Conservation (phyloP, 1,284 basidiomycete genomes). For the Caloboletus firmus region DNA sequence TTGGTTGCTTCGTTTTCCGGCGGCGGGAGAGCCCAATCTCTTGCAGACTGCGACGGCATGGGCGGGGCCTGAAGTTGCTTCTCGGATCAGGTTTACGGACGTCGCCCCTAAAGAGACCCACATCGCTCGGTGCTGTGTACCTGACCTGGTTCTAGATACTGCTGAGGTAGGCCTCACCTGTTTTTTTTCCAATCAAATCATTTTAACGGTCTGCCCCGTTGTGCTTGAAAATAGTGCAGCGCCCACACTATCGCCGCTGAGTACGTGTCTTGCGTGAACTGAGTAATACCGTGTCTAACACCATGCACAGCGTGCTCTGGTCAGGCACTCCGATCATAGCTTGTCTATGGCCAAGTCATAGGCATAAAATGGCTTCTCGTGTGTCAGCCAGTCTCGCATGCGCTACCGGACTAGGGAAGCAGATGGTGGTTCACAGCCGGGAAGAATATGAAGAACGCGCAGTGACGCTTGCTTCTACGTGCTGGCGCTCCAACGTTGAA, state of each 20-base stretch:
- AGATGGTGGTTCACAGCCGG: slow-evolving; percentile 52
- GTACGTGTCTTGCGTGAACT: slow-evolving; percentile 33
- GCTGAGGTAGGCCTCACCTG: slow-evolving; percentile 45
- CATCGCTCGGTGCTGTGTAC: slow-evolving; percentile 53
- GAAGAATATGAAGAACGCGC: slow-evolving; percentile 57
- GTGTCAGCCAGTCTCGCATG: slow-evolving; percentile 58
- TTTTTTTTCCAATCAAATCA: neutral
- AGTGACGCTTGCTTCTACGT: slow-evolving; percentile 44
- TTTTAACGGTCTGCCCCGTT: neutral
- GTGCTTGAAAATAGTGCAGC: slow-evolving; percentile 44
- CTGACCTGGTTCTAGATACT: slow-evolving; percentile 64
- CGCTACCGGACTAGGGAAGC: slow-evolving; percentile 55
- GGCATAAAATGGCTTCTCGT: slow-evolving; percentile 61
- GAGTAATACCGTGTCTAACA: slow-evolving; percentile 7
- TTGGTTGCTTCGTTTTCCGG: slow-evolving; percentile 63
- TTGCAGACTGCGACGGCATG: slow-evolving; percentile 49
- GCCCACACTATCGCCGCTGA: slow-evolving; percentile 65
- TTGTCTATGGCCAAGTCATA: slow-evolving; percentile 55
- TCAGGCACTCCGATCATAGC: slow-evolving; percentile 61
- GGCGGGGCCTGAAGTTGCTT: slow-evolving; percentile 54
- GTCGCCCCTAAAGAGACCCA: slow-evolving; percentile 56
- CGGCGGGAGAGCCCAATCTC: slow-evolving; percentile 54
- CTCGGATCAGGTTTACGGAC: slow-evolving; percentile 57
- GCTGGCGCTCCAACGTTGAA: slow-evolving; percentile 26
- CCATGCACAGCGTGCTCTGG: slow-evolving; percentile 50